Evolutionary conservation across 2,329 filamentous ascomycete genomes (phyloP).

Genomic region (Orbilia oligospora): DNA sequence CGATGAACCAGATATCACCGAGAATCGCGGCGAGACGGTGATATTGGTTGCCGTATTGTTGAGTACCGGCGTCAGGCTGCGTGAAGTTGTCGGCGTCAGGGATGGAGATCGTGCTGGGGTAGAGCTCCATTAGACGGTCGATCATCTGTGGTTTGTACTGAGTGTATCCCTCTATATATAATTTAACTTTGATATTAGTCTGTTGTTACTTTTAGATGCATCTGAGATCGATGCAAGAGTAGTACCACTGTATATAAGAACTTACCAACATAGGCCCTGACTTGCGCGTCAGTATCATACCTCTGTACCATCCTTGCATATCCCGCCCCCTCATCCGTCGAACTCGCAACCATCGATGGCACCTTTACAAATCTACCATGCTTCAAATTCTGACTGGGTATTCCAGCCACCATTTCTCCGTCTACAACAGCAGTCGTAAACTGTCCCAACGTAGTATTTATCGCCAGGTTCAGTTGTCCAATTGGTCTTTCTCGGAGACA

Average conservation of each 20-base stretch:
- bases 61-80: too few species aligned
- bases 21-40: conserved; percentile 72
- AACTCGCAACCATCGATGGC: conserved; percentile 75
- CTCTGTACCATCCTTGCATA: not conserved
- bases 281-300: conserved; percentile 3
- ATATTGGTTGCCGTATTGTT: conserved; percentile 70
- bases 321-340: conserved; percentile 76
- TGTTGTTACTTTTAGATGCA: too few species aligned
- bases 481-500: conserved; percentile 77
- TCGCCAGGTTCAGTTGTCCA: conserved; percentile 72
- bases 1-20: conserved; percentile 73
- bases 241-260: too few species aligned
- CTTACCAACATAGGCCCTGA: not conserved
- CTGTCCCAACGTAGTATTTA: conserved; percentile 65
- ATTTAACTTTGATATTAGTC: too few species aligned
- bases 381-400: conserved; percentile 72
- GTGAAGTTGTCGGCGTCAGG: too few species aligned
- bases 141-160: too few species aligned
- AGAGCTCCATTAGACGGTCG: not conserved
- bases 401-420: conserved; percentile 71
- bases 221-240: too few species aligned
- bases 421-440: conserved; percentile 69
- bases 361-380: conserved; percentile 75
- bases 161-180: too few species aligned
- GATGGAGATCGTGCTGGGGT: conserved; percentile 9